phyloP scores from a whole-genome alignment of 192 early-diverging fungal species.

The Coemansia asiatica region DNA sequence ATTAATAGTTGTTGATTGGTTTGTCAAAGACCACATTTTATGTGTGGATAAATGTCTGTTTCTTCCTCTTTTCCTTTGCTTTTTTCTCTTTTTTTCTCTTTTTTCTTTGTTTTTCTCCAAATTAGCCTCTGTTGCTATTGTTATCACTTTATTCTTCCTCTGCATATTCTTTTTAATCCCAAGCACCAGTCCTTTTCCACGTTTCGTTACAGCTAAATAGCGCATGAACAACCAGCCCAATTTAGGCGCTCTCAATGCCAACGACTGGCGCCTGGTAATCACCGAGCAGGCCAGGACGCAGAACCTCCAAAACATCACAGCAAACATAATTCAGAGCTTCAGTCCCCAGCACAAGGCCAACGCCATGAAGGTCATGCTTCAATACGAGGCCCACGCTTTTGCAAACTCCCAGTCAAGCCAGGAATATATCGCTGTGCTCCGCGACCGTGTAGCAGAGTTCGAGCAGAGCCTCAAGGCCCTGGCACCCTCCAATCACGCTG shows the following conservation, averaged over 20 bases:
- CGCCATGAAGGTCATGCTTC: constrained; percentile 10
- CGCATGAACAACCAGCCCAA: constrained; percentile 36
- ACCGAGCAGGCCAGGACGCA: constrained; percentile 24
- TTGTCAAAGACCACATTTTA: background rate
- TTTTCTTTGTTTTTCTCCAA: background rate
- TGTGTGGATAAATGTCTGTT: no score
- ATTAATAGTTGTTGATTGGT: background rate
- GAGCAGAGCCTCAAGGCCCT: constrained; percentile 17
- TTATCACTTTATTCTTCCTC: background rate
- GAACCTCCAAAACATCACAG: constrained; percentile 11
- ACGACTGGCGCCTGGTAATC: constrained; percentile 33
- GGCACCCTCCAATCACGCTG: background rate
- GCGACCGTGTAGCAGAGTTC: constrained; percentile 8
- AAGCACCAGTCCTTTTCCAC: background rate
- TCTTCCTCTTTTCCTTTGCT: background rate
- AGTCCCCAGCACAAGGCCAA: constrained; percentile 10
- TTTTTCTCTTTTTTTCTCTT: constrained; percentile 3
- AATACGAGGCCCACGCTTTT: constrained; percentile 20
- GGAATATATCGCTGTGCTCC: constrained; percentile 29
- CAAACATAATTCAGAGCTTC: constrained; percentile 21
- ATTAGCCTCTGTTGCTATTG: background rate
- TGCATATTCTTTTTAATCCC: background rate
- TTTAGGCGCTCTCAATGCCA: constrained; percentile 12
- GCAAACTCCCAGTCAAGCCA: constrained; percentile 21
- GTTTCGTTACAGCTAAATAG: background rate